Percentiles rank a stretch among this genome's conserved stretches.
Conservation (phyloP, 2,329 filamentous ascomycete species). For the Zarea fungicola region DNA sequence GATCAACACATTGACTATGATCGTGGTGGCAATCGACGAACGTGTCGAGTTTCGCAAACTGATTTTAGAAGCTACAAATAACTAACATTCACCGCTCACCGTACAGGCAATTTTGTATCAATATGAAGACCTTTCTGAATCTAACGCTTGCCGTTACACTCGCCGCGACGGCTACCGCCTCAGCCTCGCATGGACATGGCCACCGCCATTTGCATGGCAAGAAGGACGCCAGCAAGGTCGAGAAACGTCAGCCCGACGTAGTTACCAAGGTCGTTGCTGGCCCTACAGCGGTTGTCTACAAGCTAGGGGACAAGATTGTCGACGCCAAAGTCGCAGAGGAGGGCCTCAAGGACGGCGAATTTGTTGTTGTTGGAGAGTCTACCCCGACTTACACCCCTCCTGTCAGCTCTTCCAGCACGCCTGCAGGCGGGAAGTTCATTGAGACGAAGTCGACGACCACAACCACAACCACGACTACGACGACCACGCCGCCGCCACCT, state of each 20-base stretch:
- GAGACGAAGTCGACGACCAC: constrained; percentile 38
- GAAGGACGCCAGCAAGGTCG: constrained; percentile 35
- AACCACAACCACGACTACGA: constrained; percentile 28
- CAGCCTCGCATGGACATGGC: constrained; percentile 58
- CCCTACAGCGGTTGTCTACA: constrained; percentile 65
- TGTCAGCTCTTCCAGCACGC: constrained; percentile 30
- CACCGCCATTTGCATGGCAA: constrained; percentile 56
- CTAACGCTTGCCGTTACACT: constrained; percentile 49
- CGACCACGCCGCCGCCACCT: constrained; percentile 27
- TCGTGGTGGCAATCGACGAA: neutral
- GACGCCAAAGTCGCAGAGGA: constrained; percentile 59
- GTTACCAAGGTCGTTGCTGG: constrained; percentile 52
- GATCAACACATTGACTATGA: too few relatives aligned
- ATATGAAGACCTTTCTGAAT: constrained; percentile 14
- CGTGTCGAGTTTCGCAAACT: neutral
- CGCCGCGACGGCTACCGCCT: constrained; percentile 49
- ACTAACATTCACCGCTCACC: neutral
- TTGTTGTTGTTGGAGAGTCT: constrained; percentile 58
- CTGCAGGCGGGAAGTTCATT: constrained; percentile 46
- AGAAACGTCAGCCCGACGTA: constrained; percentile 41
- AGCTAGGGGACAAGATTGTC: constrained; percentile 61
- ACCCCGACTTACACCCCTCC: constrained; percentile 47
- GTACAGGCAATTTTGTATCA: neutral
- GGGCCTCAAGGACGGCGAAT: constrained; percentile 67
- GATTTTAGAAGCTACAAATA: neutral